Evolutionary conservation across 192 early-diverging fungal genomes (phyloP).

Genomic region (Backusella tarrabulga): DNA sequence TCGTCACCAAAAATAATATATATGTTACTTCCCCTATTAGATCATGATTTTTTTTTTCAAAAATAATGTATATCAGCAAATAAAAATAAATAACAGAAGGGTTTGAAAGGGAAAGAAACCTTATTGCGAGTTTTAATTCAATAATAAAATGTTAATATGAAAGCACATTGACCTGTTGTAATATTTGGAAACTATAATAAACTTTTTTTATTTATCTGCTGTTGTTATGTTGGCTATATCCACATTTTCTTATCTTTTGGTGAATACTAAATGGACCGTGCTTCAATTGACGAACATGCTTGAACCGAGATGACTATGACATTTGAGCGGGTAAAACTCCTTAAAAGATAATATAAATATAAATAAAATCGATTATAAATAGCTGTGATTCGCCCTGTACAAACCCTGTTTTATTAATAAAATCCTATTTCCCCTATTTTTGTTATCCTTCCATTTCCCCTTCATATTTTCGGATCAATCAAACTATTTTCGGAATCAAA

Average conservation of each 20-base stretch:
- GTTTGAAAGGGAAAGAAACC: background rate
- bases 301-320: background rate
- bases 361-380: background rate
- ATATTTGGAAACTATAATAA: background rate
- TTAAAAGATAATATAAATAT: background rate
- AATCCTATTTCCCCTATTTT: background rate
- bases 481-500: constrained; percentile 95
- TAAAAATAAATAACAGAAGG: background rate
- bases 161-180: background rate
- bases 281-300: background rate
- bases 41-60: background rate
- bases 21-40: background rate
- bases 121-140: background rate
- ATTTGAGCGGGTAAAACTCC: constrained; percentile 2
- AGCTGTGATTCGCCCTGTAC: too few relatives aligned
- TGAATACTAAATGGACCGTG: background rate
- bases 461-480: constrained; percentile 68
- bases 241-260: background rate
- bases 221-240: background rate
- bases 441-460: background rate
- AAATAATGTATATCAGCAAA: background rate
- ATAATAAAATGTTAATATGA: background rate
- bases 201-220: background rate
- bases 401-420: background rate
- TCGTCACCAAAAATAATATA: background rate